These are phyloP conservation scores for Solanum habrochaites DNA, from an alignment of 257 asterid genomes.

Conservation along the genomic window DNA sequence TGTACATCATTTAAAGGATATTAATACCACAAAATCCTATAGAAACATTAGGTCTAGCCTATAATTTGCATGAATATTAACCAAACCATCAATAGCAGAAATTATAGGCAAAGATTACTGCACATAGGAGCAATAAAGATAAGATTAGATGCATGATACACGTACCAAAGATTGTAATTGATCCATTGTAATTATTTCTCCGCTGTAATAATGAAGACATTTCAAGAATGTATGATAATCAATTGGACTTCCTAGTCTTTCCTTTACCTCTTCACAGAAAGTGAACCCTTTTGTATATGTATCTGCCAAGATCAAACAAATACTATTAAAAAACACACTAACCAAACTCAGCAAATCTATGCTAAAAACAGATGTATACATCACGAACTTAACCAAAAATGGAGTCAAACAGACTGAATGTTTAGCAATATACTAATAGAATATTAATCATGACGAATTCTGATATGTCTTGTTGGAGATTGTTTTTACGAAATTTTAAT, in stretches of 20 bases:
- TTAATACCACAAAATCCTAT: neutral
- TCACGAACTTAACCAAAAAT: conserved; percentile 54
- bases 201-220: conserved; percentile 85
- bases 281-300: conserved; percentile 56
- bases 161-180: conserved; percentile 82
- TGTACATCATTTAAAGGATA: neutral
- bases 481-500: conserved; percentile 13
- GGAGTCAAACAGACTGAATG: neutral
- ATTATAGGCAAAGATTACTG: too few species aligned
- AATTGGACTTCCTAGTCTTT: conserved; percentile 54
- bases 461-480: neutral
- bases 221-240: conserved; percentile 93
- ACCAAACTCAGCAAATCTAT: neutral
- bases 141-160: neutral
- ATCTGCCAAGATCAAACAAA: conserved; percentile 39
- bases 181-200: conserved; percentile 70
- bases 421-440: neutral
- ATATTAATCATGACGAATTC: neutral
- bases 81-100: neutral
- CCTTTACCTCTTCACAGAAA: conserved; percentile 91
- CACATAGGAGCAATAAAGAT: neutral
- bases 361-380: neutral
- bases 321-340: neutral
- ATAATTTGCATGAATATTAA: neutral
- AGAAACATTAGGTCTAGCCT: neutral